Percentiles rank a stretch among this genome's conserved stretches.
phyloP scores from a whole-genome alignment of 371 early-diverging fungal species.

The Aphelidium insulamus region DNA sequence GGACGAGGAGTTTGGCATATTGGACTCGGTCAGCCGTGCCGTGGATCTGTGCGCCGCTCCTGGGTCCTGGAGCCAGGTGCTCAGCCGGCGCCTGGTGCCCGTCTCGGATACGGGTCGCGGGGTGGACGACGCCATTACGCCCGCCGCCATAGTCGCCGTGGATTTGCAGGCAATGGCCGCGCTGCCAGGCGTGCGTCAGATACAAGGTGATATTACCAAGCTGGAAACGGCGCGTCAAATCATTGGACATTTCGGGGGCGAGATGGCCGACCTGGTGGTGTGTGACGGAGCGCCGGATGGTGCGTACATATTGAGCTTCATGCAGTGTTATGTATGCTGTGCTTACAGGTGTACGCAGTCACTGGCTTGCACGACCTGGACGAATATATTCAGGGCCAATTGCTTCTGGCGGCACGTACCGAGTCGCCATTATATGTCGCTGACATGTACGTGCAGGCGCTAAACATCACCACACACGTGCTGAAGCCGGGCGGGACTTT shows the following conservation, averaged over 20 bases:
- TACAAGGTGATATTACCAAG: constrained; percentile 98
- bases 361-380: constrained; percentile 98
- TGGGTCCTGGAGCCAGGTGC: constrained; percentile 97
- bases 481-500: constrained; percentile 73
- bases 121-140: no score
- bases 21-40: constrained; percentile 64
- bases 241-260: constrained; percentile 61
- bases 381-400: constrained; percentile 93
- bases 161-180: constrained; percentile 98
- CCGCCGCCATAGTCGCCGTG: constrained; percentile 81
- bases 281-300: constrained; percentile 98
- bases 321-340: not conserved
- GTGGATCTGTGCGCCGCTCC: constrained; percentile 99
- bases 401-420: constrained; percentile 49
- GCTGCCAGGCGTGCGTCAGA: constrained; percentile 70
- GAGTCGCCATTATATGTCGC: not conserved
- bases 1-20: constrained; percentile 78
- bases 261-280: constrained; percentile 80
- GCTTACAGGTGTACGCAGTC: constrained; percentile 16
- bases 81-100: constrained; percentile 47
- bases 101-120: no score
- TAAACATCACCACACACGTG: constrained; percentile 83
- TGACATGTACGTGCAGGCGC: constrained; percentile 23
- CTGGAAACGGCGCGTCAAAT: constrained; percentile 74
- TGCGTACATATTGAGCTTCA: constrained; percentile 7